Base-by-base conservation (phyloP, 805 yeast species). In the Teunomyces cretensis region DNA sequence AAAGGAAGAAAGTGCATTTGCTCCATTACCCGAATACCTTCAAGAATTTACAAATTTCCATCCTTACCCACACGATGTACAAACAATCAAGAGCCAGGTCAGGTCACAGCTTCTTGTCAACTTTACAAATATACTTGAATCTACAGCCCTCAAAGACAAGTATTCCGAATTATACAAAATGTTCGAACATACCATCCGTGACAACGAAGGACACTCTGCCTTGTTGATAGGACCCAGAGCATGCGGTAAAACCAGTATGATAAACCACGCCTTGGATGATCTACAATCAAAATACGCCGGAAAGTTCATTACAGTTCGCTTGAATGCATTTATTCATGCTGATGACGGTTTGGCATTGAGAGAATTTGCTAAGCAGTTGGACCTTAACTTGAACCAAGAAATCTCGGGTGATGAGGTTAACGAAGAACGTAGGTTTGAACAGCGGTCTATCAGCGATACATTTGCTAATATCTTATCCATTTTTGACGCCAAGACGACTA, bases 311-410 rank as follows among this genome's bases (percentile, higher is more conserved):
- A 70, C 78, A 0, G 78, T 94, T 9, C 62, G 75, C 16, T 67
- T 92, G 24, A 81, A 84, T 47, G 97, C 97, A 0, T 64, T 75
- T 11, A 74, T 83, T 2, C 96, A 88, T 58, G 59, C 75, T 4
- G 89, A 85, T 52, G 98, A 92, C 57, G 77, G 74, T 39, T 67
- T 78, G 41, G 98, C 98, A 0, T 78, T 94, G 11, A 76, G 91
- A 42, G 91, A 88, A 52, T 86, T 94, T 46, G 96, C 96, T 0
- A 72, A 84, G 36, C 97, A 91, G 62, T 65, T 92, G 33, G 96
- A 88, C 58, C 58, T 60, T 49, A 39, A 46, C 19, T 50, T 24
- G 46, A 46, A 36, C 33, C 47, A 17, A 24, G 48, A 35, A 17
- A 24, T 15, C 14, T 50, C 48, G 33, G 41, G 32, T 28, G 44